Percentiles rank a stretch among this genome's conserved stretches.
Evolutionary conservation across 1,139 yeast genomes (phyloP).

Genomic region (Taphrina betulina): DNA sequence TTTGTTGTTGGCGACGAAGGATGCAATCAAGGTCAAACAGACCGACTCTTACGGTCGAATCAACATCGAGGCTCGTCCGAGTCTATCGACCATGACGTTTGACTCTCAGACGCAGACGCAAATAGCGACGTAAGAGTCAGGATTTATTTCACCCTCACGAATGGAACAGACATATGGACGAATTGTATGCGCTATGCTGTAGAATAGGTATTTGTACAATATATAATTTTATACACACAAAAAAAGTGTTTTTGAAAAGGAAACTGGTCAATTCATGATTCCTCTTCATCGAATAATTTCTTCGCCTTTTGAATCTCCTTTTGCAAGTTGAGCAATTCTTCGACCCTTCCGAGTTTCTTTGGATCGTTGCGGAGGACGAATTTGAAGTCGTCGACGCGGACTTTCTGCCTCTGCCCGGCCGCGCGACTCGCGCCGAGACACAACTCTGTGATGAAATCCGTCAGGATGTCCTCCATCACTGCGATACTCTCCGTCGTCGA

Average conservation of each 20-base stretch:
- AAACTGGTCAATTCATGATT: too few species aligned
- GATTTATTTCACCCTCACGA: too few species aligned
- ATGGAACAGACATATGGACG: too few species aligned
- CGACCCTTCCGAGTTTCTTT: slow-evolving; percentile 76
- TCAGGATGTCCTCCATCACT: slow-evolving; percentile 77
- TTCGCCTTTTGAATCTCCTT: slow-evolving; percentile 75
- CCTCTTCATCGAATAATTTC: slow-evolving; percentile 67
- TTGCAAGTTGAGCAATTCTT: slow-evolving; percentile 72
- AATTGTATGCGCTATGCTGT: too few species aligned
- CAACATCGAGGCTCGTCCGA: slow-evolving; percentile 43
- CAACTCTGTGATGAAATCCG: slow-evolving; percentile 70
- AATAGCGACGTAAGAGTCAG: too few species aligned
- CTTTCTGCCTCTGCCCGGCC: slow-evolving; percentile 61
- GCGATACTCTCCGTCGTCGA: slow-evolving; percentile 76
- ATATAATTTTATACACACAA: too few species aligned
- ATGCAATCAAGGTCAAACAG: slow-evolving; percentile 66
- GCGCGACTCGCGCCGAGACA: slow-evolving; percentile 60
- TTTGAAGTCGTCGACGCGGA: slow-evolving; percentile 83
- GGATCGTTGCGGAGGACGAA: slow-evolving; percentile 83
- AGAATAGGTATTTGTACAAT: too few species aligned
- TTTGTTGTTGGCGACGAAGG: slow-evolving; percentile 76
- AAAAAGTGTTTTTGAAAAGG: too few species aligned
- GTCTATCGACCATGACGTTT: slow-evolving; percentile 14
- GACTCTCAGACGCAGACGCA: slow-evolving; percentile 15
- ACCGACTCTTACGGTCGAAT: slow-evolving; percentile 62